phyloP scores from a whole-genome alignment of 169 alveolate genomes.

The Eimeria mitis region DNA sequence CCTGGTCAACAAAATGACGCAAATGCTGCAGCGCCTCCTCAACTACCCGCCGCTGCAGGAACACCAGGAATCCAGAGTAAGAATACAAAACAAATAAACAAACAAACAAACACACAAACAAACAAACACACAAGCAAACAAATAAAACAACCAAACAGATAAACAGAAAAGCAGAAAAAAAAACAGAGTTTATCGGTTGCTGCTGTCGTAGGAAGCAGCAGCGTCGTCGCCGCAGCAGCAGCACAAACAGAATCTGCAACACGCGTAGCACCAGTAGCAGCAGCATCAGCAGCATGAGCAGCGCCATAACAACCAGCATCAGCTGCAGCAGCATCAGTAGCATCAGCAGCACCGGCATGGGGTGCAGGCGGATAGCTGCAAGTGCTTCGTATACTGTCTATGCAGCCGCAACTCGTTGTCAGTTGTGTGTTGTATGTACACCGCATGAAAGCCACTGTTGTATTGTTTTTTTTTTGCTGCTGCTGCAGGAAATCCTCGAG shows the following conservation, averaged over 20 bases:
- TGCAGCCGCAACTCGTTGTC: background rate
- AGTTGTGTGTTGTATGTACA: background rate
- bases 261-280: too few relatives aligned
- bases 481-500: background rate
- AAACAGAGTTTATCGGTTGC: background rate
- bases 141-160: too few relatives aligned
- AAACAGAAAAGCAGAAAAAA: too few relatives aligned
- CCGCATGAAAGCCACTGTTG: background rate
- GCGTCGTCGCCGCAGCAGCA: too few relatives aligned
- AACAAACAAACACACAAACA: too few relatives aligned
- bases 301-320: too few relatives aligned
- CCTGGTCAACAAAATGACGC: background rate
- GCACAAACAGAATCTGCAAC: too few relatives aligned
- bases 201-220: background rate
- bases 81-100: too few relatives aligned
- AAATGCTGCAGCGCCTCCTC: slow-evolving; percentile 8
- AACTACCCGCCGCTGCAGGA: background rate
- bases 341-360: background rate
- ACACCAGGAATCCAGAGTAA: background rate
- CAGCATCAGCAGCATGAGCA: too few relatives aligned
- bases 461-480: background rate
- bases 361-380: background rate
- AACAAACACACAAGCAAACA: too few relatives aligned
- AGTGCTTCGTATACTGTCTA: background rate
- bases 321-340: background rate